A percentile compares a stretch with the other conserved stretches of the same genome.
Evolutionary conservation across 352 stramenopile genomes (phyloP).

Genomic region (Thalassiosira mediterranea): DNA sequence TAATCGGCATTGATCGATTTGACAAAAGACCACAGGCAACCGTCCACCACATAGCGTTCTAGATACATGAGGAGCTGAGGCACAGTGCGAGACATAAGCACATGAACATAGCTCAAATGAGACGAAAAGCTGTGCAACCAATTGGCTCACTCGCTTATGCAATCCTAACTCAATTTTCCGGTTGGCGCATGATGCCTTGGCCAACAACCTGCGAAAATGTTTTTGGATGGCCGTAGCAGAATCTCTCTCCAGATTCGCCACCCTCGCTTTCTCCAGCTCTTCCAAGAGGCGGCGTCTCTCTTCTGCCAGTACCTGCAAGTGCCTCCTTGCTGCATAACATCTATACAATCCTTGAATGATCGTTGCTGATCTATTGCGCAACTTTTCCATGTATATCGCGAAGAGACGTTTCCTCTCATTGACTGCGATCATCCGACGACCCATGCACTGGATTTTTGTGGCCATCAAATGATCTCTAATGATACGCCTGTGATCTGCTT

Average conservation of each 20-base stretch:
- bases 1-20: slow-evolving; percentile 63
- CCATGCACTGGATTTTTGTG: slow-evolving; percentile 32
- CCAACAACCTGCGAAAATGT: slow-evolving; percentile 35
- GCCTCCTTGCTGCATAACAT: slow-evolving; percentile 16
- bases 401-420: slow-evolving; percentile 23
- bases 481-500: slow-evolving; percentile 13
- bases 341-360: slow-evolving; percentile 42
- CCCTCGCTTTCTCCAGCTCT: slow-evolving; percentile 33
- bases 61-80: slow-evolving; percentile 38
- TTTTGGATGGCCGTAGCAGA: slow-evolving; percentile 45
- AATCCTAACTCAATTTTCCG: slow-evolving; percentile 41
- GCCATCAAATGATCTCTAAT: slow-evolving; percentile 28
- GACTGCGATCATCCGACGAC: slow-evolving; percentile 19
- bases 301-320: slow-evolving; percentile 21
- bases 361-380: slow-evolving; percentile 26
- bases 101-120: not conserved
- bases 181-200: slow-evolving; percentile 25
- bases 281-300: slow-evolving; percentile 14
- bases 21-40: slow-evolving; percentile 48
- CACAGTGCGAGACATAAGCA: not conserved
- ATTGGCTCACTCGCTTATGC: slow-evolving; percentile 25
- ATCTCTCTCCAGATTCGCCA: slow-evolving; percentile 15
- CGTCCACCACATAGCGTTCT: slow-evolving; percentile 46
- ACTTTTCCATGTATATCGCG: slow-evolving; percentile 20
- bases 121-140: too few species aligned